Base-by-base conservation (phyloP, 2,329 filamentous ascomycete species). In the Alternaria angustiovoidea region DNA sequence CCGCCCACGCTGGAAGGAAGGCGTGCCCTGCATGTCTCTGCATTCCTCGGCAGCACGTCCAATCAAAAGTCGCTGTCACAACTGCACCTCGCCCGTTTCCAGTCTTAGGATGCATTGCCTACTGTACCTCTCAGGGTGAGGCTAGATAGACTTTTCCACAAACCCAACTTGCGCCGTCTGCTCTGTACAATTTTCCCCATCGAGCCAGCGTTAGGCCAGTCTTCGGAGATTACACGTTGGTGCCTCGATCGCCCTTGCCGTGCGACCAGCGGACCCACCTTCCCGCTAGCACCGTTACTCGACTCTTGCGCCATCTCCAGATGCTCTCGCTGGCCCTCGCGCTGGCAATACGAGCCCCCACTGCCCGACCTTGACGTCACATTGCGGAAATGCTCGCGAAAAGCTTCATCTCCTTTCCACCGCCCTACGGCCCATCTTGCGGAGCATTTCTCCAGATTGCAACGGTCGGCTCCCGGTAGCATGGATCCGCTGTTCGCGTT, bases 161-260 rank as follows among this genome's bases (percentile, higher is more conserved):
- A n/a, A 9, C n/a, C 24, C 16, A 38, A 41, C 22, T 57, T 42
- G n/a, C 44, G 38, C 53, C 42, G 18, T 48, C 34, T 38, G 39
- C 30, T 48, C 56, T 59, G 51, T 65, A 65, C 54, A 65, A 60
- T 59, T 59, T 42, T 43, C 62, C 57, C 55, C 43, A 66, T 63
- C 61, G 42, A 58, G 59, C 38, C 28, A 24, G 16, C 34, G 41
- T 39, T 42, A 57, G 53, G 54, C 53, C 51, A 43, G 26, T 59
- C 59, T 41, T 71, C 73, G 72, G 73, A 74, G 62, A 76, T 74
- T 72, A 67, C 28, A 39, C 53, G 32, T 38, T 39, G 54, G 52
- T 20, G 51, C 59, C 71, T 68, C 51, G 59, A 63, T 66, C 66
- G 59, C 63, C 62, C 65, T 70, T 67, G 62, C 66, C 68, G 64